Base-by-base conservation (phyloP, 768 basidiomycete species). In the Naematelia encephala region DNA sequence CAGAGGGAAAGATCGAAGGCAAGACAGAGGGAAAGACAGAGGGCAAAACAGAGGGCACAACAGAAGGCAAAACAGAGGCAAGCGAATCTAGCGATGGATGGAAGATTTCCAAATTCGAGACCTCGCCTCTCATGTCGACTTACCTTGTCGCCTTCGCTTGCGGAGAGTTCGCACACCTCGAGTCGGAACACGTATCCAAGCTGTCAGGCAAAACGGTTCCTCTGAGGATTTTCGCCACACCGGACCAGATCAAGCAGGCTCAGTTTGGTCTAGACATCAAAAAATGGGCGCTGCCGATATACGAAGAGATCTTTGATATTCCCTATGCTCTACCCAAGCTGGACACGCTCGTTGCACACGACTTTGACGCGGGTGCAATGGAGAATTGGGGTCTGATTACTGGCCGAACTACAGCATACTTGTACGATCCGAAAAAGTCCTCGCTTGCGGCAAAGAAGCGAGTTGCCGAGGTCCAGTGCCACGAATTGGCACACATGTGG, bases 301-400 rank as follows among this genome's bases (percentile, higher is more conserved):
- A 93, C 76, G 93, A 98, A 78, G 81, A 87, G 73, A 83, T 94
- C 56, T 97, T 97, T 72, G 86, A 93, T 64, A 86, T 97, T 63
- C 88, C 87, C 58, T 98, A 87, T 75, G 91, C 93, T 22, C 82
- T 98, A 25, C 90, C 91, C 4, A 97, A 98, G 80, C 82, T 98
- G 45, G 94, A 97, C 72, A 93, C 92, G 1, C 82, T 98, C 13
- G 89, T 60, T 82, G 91, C 86, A 3, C 84, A 83, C 53, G 92
- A 96, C 73, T 96, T 96, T 66, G 91, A 94, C 70, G 86, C 87
- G 28, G 89, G 87, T 27, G 76, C 72, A 3, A 92, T 93, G 92
- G 93, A 96, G 61, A 75, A 69, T 43, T 72, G 83, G 84, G 90
- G 89, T 25, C 79, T 94, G 57, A 96, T 96, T 72, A 93, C 88